Evolutionary conservation across 345 rosid genomes (phyloP), one percentile per base, ranked within the genome.

Genomic region (Syzygium aromaticum): DNA sequence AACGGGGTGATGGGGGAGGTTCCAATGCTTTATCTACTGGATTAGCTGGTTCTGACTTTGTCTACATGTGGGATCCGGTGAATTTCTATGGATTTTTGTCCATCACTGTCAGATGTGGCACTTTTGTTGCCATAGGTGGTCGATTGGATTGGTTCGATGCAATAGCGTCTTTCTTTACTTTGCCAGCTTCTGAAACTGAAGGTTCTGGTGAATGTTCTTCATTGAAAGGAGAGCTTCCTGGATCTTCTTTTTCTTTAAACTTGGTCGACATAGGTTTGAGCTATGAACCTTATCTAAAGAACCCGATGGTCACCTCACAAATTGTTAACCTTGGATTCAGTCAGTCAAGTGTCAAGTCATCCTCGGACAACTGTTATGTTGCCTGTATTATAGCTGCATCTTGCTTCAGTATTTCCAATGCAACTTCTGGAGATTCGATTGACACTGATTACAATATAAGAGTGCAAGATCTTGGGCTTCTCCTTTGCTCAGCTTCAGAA

Each of bases 1-100:
- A 95, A 88, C 99, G 99, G 51, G 99, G 99, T 85, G 96, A 96
- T 91, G 99, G 99, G 87, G 96, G 94, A 87, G 98, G 98, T 92
- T 95, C 98, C 86, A 96, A 96, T 93, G 98, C 92, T 25, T 91
- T 95, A 88, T 98, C 99, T 25, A 94, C 97, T 86, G 89, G 95
- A 89, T 89, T 90, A 78, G 99, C 99, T 91, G 99, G 99, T 93
- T 93, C 95, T 82, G 95, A 95, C 90, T 91, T 98, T 90, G 86
- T 94, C 87, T 91, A 92, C 87, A 87, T 96, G 80, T 86, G 93
- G 90, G 97, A 96, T 83, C 96, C 98, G 15, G 90, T 88, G 89
- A 53, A 52, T 86, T 88, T 64, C 84, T 89, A 89, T 54, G 93
- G 88, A 90, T 92, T 88, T 89, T 91, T 94, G 85, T 93, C 96